Base-by-base conservation (phyloP, 2,329 filamentous ascomycete genomes). In the Cercospora beticola region DNA sequence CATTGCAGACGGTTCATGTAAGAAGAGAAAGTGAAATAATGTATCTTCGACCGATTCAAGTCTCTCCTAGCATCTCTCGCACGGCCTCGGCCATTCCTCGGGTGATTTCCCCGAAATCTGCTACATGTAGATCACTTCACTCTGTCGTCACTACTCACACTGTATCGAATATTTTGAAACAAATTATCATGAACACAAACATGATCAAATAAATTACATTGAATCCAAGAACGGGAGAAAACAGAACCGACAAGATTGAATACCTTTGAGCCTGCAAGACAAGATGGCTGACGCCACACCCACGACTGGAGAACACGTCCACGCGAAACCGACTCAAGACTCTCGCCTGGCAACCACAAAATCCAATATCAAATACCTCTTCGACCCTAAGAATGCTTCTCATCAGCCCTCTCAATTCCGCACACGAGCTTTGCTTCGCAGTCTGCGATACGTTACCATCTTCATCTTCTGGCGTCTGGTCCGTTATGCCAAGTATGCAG, bases 391-490 rank as follows among this genome's bases (percentile, higher is more conserved):
- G 43, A 66, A 54, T 40, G 16, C 26, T 49, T 26, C 46, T 21
- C 33, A 60, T 30, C 74, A 76, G 63, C 77, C 79, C 18, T 71
- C 74, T 5, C 78, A 74, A 9, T 75, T 80, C 43, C 79, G 79
- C 65, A 82, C 81, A 0, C 78, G 81, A 68, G 76, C 79, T 12
- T 64, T 81, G 56, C 77, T 83, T 14, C 79, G 79, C 65, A 76
- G 76, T 18, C 59, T 78, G 0, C 80, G 80, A 62, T 82, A 81
- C 58, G 68, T 78, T 31, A 56, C 78, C 40, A 78, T 81, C 63
- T 82, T 82, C 73, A 59, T 79, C 10, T 82, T 82, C 74, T 83
- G 81, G 81, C 77, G 80, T 21, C 69, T 81, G 0, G 76, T 82
- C 0, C 76, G 81, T 2, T 82, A 81, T 62, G 81, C 80, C 23